Base-by-base conservation (phyloP, 1,139 yeast genomes). In the Taiozyma sp. region DNA sequence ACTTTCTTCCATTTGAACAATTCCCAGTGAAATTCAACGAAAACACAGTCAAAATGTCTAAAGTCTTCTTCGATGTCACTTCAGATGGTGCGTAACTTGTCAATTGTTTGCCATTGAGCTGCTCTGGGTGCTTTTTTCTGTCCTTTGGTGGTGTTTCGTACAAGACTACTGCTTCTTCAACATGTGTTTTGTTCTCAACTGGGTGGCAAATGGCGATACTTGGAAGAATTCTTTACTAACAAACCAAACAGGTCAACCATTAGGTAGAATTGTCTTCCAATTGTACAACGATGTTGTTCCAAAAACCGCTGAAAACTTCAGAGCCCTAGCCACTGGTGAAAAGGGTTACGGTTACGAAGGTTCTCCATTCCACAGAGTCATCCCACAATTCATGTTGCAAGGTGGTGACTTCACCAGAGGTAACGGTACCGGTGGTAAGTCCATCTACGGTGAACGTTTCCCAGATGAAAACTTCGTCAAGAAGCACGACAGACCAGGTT, bases 371-470 rank as follows among this genome's bases (percentile, higher is more conserved):
- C 99, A 93, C 91, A 85, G 99, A 78, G 96, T 93, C 64, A 93
- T 93, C 68, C 98, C 98, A 64, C 85, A 88, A 68, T 93, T 93
- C 83, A 93, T 93, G 99, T 80, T 91, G 72, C 99, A 93, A 79
- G 98, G 98, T 76, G 99, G 99, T 83, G 98, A 90, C 75, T 88
- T 90, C 84, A 90, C 93, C 74, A 77, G 82, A 70, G 88, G 88
- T 70, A 85, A 87, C 77, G 97, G 99, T 74, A 88, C 96, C 65
- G 99, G 98, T 74, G 99, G 99, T 74, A 90, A 90, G 80, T 89
- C 97, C 64, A 93, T 93, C 83, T 93, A 93, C 81, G 98, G 98
- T 69, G 85, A 81, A 67, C 86, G 85, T 77, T 93, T 93, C 75
- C 85, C 95, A 58, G 98, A 93, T 69, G 98, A 93, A 82, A 90